Evolutionary conservation across 73 alveolate genomes (phyloP).

Genomic region (Paramecium sexaurelia): DNA sequence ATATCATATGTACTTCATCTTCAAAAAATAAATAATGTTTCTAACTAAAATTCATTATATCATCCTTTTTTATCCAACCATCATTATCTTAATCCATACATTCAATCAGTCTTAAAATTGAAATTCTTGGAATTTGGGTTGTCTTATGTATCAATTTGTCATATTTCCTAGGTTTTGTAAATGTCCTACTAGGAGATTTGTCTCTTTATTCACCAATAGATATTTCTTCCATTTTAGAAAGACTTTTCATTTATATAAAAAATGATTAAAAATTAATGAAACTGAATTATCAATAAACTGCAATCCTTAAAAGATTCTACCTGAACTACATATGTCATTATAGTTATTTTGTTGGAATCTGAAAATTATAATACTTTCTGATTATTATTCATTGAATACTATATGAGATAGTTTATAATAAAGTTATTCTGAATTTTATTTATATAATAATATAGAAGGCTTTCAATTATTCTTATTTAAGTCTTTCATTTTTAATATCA

Average conservation of each 20-base stretch:
- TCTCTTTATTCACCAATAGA: background rate
- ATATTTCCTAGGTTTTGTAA: constrained; percentile 33
- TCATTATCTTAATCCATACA: constrained; percentile 32
- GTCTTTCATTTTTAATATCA: too few relatives aligned
- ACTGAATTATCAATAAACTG: background rate
- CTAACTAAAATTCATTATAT: background rate
- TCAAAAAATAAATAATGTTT: constrained; percentile 13
- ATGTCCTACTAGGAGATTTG: background rate
- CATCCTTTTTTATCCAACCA: constrained; percentile 17
- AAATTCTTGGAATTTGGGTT: constrained; percentile 9
- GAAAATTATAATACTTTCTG: too few relatives aligned
- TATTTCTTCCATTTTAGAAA: background rate
- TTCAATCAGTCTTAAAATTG: background rate
- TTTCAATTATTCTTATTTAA: too few relatives aligned
- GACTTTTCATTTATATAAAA: background rate
- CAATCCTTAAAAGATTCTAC: too few relatives aligned
- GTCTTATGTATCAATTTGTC: constrained; percentile 7
- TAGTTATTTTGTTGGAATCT: too few relatives aligned
- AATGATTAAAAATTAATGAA: too few relatives aligned
- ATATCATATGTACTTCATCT: background rate
- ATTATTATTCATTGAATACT: too few relatives aligned
- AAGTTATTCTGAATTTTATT: too few relatives aligned
- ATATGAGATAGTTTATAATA: too few relatives aligned
- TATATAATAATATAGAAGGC: too few relatives aligned
- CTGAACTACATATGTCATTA: too few relatives aligned